A percentile compares a stretch with the other conserved stretches of the same genome.
These are phyloP conservation scores for Hericium alpestre DNA, from an alignment of 768 basidiomycete species.

Conservation along the genomic window DNA sequence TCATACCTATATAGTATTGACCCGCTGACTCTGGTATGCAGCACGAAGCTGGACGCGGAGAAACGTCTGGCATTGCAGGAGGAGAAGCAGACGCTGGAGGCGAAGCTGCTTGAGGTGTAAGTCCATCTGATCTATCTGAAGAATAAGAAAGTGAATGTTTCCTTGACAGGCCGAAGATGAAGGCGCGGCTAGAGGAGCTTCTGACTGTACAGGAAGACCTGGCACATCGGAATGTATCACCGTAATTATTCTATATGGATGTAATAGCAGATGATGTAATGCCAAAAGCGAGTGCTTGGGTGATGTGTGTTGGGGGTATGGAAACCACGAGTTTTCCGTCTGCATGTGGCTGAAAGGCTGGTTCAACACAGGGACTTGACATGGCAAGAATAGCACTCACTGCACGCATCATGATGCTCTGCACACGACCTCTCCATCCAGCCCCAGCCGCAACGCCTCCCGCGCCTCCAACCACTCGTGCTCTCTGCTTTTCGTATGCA, in stretches of 20 bases:
- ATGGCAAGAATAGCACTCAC: background rate
- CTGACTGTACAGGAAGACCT: constrained; percentile 20
- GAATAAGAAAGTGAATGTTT: constrained; percentile 2
- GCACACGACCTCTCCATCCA: constrained; percentile 83
- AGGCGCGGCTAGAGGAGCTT: constrained; percentile 62
- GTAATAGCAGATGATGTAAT: background rate
- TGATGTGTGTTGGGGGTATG: too few relatives aligned
- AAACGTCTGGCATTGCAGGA: constrained; percentile 84
- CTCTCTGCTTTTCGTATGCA: constrained; percentile 60
- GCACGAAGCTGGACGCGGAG: constrained; percentile 84
- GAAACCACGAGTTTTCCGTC: too few relatives aligned
- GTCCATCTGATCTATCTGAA: constrained; percentile 19
- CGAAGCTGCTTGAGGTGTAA: constrained; percentile 79
- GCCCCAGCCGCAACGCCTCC: constrained; percentile 71
- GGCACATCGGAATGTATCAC: background rate
- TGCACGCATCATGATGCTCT: constrained; percentile 36
- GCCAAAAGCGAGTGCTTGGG: too few relatives aligned
- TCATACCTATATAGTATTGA: background rate
- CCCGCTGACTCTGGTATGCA: constrained; percentile 19
- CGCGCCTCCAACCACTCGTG: constrained; percentile 86
- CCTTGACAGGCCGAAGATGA: constrained; percentile 69
- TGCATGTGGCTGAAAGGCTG: too few relatives aligned
- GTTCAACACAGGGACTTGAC: background rate
- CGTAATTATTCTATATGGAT: background rate
- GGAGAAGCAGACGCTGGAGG: constrained; percentile 84